Percentiles rank a stretch among this genome's conserved stretches.
Conservation (phyloP, 1,139 yeast species). For the Scheffersomyces quercinus region DNA sequence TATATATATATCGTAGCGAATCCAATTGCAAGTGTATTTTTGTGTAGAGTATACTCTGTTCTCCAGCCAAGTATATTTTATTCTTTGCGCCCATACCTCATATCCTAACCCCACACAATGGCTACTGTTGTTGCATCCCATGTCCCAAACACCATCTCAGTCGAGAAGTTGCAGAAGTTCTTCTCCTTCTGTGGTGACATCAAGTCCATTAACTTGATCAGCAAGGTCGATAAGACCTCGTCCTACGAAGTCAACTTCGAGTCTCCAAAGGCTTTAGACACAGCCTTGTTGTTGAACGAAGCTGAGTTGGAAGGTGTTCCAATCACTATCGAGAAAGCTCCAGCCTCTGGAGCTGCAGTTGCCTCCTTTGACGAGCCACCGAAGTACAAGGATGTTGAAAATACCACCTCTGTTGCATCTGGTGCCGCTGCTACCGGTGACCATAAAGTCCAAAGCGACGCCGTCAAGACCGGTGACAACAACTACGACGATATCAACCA, state of each 20-base stretch:
- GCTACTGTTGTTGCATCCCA: conserved; percentile 57
- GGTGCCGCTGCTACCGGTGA: conserved; percentile 16
- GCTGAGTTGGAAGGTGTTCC: conserved; percentile 67
- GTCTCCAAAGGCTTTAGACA: conserved; percentile 61
- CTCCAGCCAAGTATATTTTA: too few species aligned
- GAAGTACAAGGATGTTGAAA: conserved; percentile 7
- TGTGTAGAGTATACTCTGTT: too few species aligned
- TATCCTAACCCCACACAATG: conserved; percentile 18
- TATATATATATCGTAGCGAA: too few species aligned
- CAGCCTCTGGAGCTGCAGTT: conserved; percentile 19
- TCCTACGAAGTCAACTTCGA: conserved; percentile 55
- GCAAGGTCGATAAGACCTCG: conserved; percentile 28
- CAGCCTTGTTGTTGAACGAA: conserved; percentile 73
- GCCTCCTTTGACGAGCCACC: conserved; percentile 18
- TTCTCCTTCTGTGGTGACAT: conserved; percentile 80
- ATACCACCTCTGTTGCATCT: conserved; percentile 3
- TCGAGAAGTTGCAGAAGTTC: conserved; percentile 63
- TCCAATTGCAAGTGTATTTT: too few species aligned
- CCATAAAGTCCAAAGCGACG: conserved; percentile 22
- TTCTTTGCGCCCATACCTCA: background rate
- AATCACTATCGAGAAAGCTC: conserved; percentile 47
- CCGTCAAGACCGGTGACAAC: conserved; percentile 29
- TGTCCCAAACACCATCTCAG: conserved; percentile 55
- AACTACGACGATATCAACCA: conserved; percentile 59
- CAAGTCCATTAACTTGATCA: conserved; percentile 38